These are phyloP conservation scores for Diaporthe batatas DNA, from an alignment of 2,329 filamentous ascomycete species.

Conservation along the genomic window DNA sequence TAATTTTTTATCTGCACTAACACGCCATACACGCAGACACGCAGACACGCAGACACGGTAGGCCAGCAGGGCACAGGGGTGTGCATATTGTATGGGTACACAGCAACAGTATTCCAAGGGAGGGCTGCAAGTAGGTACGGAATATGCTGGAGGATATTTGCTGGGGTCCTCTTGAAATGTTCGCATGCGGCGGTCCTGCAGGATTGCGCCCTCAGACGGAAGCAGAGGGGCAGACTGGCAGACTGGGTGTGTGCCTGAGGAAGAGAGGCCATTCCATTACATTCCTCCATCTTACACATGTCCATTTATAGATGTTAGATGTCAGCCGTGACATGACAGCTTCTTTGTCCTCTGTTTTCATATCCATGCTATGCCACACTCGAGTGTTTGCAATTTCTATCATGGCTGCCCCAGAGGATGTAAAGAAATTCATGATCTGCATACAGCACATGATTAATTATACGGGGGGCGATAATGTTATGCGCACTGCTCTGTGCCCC, in stretches of 20 bases:
- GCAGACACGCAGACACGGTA: no score
- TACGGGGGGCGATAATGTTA: conserved; percentile 14
- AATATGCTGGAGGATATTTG: neutral
- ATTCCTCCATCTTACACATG: neutral
- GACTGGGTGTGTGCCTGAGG: neutral
- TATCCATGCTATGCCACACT: neutral
- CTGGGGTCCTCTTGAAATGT: neutral
- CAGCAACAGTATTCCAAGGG: conserved; percentile 8
- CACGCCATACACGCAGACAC: no score
- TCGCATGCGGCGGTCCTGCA: conserved; percentile 21
- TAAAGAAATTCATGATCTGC: neutral
- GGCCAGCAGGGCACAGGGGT: neutral
- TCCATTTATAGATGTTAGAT: conserved; percentile 12
- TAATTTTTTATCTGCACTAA: neutral
- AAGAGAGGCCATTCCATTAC: neutral
- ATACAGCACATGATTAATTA: neutral
- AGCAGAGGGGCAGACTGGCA: conserved; percentile 6
- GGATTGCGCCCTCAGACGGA: conserved; percentile 12
- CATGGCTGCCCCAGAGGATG: neutral
- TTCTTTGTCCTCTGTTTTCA: conserved; percentile 3
- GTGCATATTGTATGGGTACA: neutral
- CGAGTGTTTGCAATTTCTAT: neutral
- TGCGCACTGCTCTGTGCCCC: conserved; percentile 9
- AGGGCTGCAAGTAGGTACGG: neutral
- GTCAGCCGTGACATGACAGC: neutral